Conservation (phyloP, 2,329 filamentous ascomycete genomes). For the Thyridium curvatum region DNA sequence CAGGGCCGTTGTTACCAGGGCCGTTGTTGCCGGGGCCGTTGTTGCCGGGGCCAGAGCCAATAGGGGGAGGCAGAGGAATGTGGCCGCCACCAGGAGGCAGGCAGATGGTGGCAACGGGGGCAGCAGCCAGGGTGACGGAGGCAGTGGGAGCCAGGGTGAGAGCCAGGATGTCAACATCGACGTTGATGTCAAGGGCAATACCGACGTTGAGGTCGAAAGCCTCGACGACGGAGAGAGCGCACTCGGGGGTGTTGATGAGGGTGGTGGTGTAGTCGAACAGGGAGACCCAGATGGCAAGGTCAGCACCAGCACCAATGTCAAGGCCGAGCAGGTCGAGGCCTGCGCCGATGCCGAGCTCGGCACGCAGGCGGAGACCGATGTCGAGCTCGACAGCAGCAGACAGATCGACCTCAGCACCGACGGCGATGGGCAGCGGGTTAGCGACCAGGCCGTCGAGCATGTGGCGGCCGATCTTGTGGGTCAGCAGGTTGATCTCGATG, state of each 20-base stretch:
- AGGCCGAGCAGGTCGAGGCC: constrained; percentile 15
- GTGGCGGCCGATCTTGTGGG: constrained; percentile 14
- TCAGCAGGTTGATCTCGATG: constrained; percentile 17
- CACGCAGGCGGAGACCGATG: constrained; percentile 19
- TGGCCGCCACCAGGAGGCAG: constrained; percentile 2
- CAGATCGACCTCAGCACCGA: constrained; percentile 15
- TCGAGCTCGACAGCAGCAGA: constrained; percentile 14
- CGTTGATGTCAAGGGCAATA: constrained; percentile 15
- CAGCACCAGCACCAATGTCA: constrained; percentile 15
- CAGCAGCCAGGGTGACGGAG: constrained; percentile 17
- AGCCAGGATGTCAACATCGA: constrained; percentile 12
- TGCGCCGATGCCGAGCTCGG: constrained; percentile 15
- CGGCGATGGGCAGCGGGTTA: constrained; percentile 13
- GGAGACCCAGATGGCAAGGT: constrained; percentile 20
- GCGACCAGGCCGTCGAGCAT: constrained; percentile 15
- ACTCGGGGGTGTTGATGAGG: constrained; percentile 9
- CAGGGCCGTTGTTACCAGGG: no score
- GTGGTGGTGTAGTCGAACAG: constrained; percentile 21
- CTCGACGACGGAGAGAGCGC: constrained; percentile 12
- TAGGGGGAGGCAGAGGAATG: no score
- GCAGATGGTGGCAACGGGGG: constrained; percentile 10
- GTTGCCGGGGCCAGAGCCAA: no score
- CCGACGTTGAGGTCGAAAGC: constrained; percentile 15
- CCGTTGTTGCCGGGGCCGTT: no score
- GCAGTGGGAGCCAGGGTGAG: constrained; percentile 18